phyloP scores from a whole-genome alignment of 441 rosid species.

The Pelargonium citronellum region DNA sequence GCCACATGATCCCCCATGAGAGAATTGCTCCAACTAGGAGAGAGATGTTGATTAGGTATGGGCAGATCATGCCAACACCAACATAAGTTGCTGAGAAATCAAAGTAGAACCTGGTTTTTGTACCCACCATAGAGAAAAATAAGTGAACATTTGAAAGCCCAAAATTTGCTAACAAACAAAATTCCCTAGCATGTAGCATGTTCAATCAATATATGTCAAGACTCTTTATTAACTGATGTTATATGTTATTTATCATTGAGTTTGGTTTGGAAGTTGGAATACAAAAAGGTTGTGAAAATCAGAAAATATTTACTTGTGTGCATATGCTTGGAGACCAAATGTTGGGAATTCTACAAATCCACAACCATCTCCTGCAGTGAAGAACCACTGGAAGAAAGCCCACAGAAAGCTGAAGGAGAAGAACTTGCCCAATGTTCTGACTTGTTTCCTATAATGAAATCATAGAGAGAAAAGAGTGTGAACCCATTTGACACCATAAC shows the following conservation, averaged over 20 bases:
- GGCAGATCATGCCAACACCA: conserved; percentile 27
- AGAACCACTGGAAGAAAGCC: conserved; percentile 25
- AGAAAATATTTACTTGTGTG: neutral
- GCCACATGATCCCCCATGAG: conserved; percentile 29
- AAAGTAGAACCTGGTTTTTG: conserved; percentile 22
- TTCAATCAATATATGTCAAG: no score
- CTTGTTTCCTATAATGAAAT: conserved; percentile 13
- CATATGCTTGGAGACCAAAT: conserved; percentile 22
- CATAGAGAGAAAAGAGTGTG: neutral
- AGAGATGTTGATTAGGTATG: conserved; percentile 19
- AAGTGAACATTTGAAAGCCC: neutral
- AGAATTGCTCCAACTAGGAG: conserved; percentile 20
- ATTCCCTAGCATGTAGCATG: no score
- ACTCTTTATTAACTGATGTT: no score
- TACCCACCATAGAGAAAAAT: neutral
- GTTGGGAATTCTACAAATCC: conserved; percentile 14
- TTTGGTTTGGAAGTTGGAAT: neutral
- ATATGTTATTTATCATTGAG: neutral
- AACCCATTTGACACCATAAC: neutral
- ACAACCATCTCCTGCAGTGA: conserved; percentile 11
- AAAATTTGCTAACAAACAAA: neutral
- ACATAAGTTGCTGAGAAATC: conserved; percentile 23
- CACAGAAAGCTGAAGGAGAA: conserved; percentile 20
- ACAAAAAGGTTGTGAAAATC: neutral
- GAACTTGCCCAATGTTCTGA: conserved; percentile 16